Evolutionary conservation across 345 rosid genomes (phyloP).

Genomic region (Citrus unshiu): DNA sequence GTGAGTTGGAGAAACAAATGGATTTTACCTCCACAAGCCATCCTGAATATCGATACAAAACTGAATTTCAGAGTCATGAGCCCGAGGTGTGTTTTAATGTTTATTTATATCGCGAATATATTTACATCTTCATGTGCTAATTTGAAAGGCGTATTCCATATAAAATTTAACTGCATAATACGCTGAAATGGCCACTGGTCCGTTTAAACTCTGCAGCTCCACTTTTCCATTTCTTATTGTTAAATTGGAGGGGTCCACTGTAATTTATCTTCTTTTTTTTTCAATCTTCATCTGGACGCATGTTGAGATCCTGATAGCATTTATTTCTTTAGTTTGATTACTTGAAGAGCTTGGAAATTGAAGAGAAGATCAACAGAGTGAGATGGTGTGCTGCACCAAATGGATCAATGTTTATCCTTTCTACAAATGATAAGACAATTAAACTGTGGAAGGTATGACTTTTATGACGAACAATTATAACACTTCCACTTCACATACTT

Average conservation of each 20-base stretch:
- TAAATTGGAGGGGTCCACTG: neutral
- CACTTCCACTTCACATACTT: neutral
- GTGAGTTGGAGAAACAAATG: constrained; percentile 42
- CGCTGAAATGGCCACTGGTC: no score
- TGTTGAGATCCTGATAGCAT: constrained; percentile 7
- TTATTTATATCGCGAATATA: neutral
- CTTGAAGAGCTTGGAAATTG: constrained; percentile 70
- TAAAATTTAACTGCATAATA: no score
- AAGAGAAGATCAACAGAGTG: constrained; percentile 57
- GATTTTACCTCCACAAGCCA: constrained; percentile 29
- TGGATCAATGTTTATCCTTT: constrained; percentile 48
- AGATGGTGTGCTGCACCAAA: constrained; percentile 53
- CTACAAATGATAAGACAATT: constrained; percentile 67
- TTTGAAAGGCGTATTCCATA: no score
- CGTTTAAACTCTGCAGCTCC: no score
- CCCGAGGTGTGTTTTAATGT: constrained; percentile 43
- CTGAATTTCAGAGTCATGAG: constrained; percentile 73
- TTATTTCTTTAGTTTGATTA: constrained; percentile 49
- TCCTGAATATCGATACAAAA: constrained; percentile 52
- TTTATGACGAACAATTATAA: neutral
- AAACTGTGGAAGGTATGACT: constrained; percentile 66
- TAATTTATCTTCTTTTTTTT: neutral
- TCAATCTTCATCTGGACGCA: no score
- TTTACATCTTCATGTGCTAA: no score
- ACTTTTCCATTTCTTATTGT: neutral